Conservation (phyloP, 2,329 filamentous ascomycete species). For the Microcyclosporella mali region DNA sequence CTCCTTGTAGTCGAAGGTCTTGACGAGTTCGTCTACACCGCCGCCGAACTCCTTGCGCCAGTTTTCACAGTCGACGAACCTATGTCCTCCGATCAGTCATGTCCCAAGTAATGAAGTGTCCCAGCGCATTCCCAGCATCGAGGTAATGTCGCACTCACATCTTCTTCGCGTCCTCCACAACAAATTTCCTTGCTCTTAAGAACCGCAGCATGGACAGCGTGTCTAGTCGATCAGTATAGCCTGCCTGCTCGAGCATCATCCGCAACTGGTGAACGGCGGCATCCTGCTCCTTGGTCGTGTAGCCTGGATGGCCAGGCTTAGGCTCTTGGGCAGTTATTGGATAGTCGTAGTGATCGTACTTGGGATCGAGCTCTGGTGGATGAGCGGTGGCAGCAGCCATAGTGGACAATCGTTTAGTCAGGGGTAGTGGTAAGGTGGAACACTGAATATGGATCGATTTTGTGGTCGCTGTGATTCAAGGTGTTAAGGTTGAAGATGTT, state of each 20-base stretch:
- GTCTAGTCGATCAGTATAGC: conserved; percentile 78
- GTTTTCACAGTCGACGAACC: conserved; percentile 84
- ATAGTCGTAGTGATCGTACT: conserved; percentile 95
- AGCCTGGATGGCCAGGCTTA: conserved; percentile 75
- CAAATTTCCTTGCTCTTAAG: conserved; percentile 89
- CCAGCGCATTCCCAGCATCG: conserved; percentile 33
- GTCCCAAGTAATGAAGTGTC: no score
- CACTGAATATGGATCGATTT: not conserved
- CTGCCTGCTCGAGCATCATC: conserved; percentile 73
- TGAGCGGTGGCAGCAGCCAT: conserved; percentile 26
- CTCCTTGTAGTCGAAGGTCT: conserved; percentile 80
- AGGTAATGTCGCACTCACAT: no score
- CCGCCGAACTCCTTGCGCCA: conserved; percentile 79
- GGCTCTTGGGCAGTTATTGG: conserved; percentile 67
- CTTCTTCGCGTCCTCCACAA: conserved; percentile 72
- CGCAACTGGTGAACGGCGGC: conserved; percentile 83
- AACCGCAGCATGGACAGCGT: conserved; percentile 75
- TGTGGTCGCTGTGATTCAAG: no score
- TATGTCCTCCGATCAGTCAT: conserved; percentile 37
- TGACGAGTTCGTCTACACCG: conserved; percentile 69
- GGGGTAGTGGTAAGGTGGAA: not conserved
- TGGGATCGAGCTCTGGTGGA: conserved; percentile 61
- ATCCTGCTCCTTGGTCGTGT: conserved; percentile 81
- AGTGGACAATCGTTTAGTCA: not conserved
- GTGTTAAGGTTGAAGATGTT: no score